phyloP scores from a whole-genome alignment of 441 rosid genomes.

The Euphorbia neoarborescens region DNA sequence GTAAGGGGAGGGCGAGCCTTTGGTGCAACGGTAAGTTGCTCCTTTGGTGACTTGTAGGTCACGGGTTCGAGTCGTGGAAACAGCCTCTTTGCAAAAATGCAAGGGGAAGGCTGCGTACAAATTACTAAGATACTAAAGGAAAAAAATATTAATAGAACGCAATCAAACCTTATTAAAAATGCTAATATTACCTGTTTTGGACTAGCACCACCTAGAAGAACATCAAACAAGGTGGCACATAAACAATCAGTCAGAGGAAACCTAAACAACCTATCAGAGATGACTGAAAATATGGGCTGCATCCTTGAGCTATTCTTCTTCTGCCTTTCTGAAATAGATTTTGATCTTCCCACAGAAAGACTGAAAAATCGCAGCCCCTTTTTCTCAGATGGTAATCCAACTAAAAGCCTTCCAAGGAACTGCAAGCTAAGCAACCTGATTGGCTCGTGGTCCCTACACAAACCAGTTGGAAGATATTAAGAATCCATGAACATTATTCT shows the following conservation, averaged over 20 bases:
- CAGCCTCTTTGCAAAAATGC: too few species aligned
- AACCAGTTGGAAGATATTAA: conserved; percentile 15
- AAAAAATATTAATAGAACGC: conserved; percentile 14
- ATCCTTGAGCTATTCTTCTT: conserved; percentile 51
- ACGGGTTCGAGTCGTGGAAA: too few species aligned
- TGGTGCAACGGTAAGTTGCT: too few species aligned
- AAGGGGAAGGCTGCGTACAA: too few species aligned
- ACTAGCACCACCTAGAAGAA: conserved; percentile 99
- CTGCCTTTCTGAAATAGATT: conserved; percentile 49
- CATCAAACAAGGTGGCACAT: conserved; percentile 89
- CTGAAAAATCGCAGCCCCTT: conserved; percentile 77
- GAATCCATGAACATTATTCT: neutral
- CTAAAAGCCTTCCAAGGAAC: conserved; percentile 85
- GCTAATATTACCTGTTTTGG: conserved; percentile 76
- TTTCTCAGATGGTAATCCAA: conserved; percentile 85
- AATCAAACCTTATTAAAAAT: conserved; percentile 13
- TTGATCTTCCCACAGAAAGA: conserved; percentile 76
- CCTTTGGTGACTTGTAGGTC: too few species aligned
- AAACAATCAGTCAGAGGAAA: conserved; percentile 83
- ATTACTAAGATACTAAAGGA: conserved; percentile 4
- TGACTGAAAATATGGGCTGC: conserved; percentile 65
- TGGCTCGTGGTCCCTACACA: conserved; percentile 79
- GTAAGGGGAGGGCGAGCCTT: too few species aligned
- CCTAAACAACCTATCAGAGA: conserved; percentile 71
- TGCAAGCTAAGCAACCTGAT: conserved; percentile 90